Percentiles rank a stretch among this genome's conserved stretches.
Evolutionary conservation across 208 protist species (phyloP).

Genomic region (Leishmania gerbilli): DNA sequence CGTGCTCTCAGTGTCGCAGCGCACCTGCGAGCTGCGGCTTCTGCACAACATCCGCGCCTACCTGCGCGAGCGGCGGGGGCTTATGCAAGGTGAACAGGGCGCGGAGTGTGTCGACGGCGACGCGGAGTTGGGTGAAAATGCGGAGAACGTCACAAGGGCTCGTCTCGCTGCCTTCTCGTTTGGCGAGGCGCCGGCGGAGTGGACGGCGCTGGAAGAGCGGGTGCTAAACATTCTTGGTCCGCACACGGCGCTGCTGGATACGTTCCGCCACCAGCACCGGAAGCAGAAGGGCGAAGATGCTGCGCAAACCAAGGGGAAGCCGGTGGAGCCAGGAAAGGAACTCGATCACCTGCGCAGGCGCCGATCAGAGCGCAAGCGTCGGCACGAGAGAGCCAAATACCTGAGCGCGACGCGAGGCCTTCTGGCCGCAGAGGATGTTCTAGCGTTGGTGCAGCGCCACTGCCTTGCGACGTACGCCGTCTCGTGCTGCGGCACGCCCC

Average conservation of each 20-base stretch:
- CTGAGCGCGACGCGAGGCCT: constrained; percentile 69
- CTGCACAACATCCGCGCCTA: constrained; percentile 76
- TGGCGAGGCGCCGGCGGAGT: constrained; percentile 27
- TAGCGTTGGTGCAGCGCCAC: constrained; percentile 58
- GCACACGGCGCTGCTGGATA: constrained; percentile 48
- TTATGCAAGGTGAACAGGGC: not conserved
- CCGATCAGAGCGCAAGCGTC: constrained; percentile 18
- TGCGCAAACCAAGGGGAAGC: not conserved
- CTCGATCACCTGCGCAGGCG: constrained; percentile 22
- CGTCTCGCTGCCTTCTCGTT: constrained; percentile 4
- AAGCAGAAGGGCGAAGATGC: not conserved
- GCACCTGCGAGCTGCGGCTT: constrained; percentile 24
- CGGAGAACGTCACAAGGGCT: not conserved
- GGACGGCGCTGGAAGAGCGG: constrained; percentile 51
- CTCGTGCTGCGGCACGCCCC: constrained; percentile 64
- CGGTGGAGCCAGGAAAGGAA: not conserved
- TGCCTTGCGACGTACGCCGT: constrained; percentile 82
- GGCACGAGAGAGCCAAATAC: constrained; percentile 12
- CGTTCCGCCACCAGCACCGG: constrained; percentile 28
- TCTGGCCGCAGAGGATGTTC: constrained; percentile 50
- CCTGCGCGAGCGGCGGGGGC: constrained; percentile 25
- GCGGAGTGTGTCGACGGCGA: not conserved
- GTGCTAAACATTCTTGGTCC: constrained; percentile 42
- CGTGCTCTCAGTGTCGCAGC: not conserved
- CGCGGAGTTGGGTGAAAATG: not conserved